Evolutionary conservation across 345 rosid species (phyloP).

Genomic region (Jatropha curcas): DNA sequence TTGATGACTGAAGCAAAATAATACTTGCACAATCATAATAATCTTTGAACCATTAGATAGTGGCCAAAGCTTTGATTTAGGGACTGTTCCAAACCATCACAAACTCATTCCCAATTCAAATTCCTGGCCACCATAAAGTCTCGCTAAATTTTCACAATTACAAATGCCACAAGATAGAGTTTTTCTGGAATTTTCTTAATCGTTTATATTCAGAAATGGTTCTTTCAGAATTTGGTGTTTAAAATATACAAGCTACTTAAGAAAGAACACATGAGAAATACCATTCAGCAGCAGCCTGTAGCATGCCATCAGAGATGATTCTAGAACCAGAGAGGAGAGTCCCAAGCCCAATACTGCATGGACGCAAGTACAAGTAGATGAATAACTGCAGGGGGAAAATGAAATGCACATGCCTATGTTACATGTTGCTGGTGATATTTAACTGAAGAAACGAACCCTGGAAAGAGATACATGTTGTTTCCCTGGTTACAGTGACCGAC

Average conservation of each 20-base stretch:
- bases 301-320: slow-evolving; percentile 90
- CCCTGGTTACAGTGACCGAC: slow-evolving; percentile 96
- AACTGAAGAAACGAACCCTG: slow-evolving; percentile 63
- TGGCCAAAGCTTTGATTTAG: slow-evolving; percentile 1
- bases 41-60: background rate
- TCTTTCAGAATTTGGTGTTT: background rate
- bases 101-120: background rate
- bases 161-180: background rate
- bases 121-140: background rate
- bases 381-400: background rate
- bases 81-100: background rate
- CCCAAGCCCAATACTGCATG: slow-evolving; percentile 90
- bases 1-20: background rate
- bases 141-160: background rate
- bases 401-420: background rate
- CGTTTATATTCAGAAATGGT: too few species aligned
- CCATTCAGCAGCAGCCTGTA: slow-evolving; percentile 99
- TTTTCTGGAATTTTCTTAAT: background rate
- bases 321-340: slow-evolving; percentile 93
- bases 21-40: background rate
- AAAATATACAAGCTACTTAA: slow-evolving; percentile 1
- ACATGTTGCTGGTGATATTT: background rate
- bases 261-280: slow-evolving; percentile 30
- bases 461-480: slow-evolving; percentile 98
- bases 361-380: slow-evolving; percentile 21